Percentiles rank a stretch among this genome's conserved stretches.
Evolutionary conservation across 225 moss, liverwort and hornwort species (phyloP).

Genomic region (Pseudoscleropodium purum): DNA sequence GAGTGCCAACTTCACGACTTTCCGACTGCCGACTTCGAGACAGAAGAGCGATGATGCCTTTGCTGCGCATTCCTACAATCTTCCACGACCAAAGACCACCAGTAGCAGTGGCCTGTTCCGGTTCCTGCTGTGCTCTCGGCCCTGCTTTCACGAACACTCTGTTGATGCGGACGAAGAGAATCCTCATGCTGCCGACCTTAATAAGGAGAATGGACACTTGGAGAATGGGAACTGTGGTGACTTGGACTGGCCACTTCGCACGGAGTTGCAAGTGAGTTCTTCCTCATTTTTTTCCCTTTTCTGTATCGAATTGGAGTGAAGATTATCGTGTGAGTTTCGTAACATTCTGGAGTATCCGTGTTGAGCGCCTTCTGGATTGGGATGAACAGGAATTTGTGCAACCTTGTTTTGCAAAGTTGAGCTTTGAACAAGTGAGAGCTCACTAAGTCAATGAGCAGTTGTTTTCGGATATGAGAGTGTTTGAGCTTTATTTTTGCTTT

Average conservation of each 20-base stretch:
- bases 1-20: slow-evolving; percentile 46
- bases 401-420: neutral
- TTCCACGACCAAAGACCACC: slow-evolving; percentile 8
- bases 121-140: slow-evolving; percentile 54
- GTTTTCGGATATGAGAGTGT: neutral
- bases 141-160: slow-evolving; percentile 36
- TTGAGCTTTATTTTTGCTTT: neutral
- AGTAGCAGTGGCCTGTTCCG: slow-evolving; percentile 35
- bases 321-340: too few relatives aligned
- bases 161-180: slow-evolving; percentile 31
- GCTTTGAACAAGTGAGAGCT: neutral
- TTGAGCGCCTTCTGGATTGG: neutral
- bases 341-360: neutral
- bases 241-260: slow-evolving; percentile 1
- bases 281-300: neutral
- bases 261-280: slow-evolving; percentile 25
- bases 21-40: slow-evolving; percentile 1
- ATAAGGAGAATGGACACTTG: slow-evolving; percentile 1
- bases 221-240: slow-evolving; percentile 1
- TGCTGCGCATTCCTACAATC: neutral
- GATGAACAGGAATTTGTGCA: neutral
- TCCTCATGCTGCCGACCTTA: neutral
- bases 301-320: neutral
- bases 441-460: neutral
- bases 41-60: neutral